Conservation (phyloP, 441 rosid species). For the Bocquillonia castaneifolia region DNA sequence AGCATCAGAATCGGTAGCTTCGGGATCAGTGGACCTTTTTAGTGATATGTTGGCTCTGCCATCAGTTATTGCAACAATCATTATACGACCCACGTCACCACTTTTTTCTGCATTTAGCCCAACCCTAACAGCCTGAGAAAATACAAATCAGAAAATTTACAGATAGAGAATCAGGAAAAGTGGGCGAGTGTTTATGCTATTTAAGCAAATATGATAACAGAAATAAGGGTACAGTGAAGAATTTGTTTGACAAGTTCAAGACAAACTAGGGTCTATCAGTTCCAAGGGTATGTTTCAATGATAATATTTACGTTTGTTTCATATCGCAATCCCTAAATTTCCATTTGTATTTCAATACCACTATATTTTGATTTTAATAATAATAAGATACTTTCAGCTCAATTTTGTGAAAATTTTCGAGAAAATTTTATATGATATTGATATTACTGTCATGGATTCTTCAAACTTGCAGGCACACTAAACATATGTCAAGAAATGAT, state of each 20-base stretch:
- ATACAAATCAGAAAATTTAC: constrained; percentile 11
- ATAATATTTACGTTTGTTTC: too few relatives aligned
- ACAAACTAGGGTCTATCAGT: background rate
- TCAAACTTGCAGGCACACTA: too few relatives aligned
- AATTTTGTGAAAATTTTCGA: too few relatives aligned
- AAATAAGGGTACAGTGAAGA: background rate
- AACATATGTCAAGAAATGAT: too few relatives aligned
- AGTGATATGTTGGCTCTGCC: constrained; percentile 94
- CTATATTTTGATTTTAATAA: too few relatives aligned
- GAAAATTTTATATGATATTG: too few relatives aligned
- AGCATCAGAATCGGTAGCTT: constrained; percentile 57
- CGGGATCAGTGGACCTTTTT: constrained; percentile 94
- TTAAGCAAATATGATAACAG: background rate
- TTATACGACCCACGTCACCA: constrained; percentile 92
- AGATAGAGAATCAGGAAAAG: background rate
- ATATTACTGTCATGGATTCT: too few relatives aligned
- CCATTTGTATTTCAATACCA: too few relatives aligned
- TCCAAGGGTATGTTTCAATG: too few relatives aligned
- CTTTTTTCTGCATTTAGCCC: constrained; percentile 98
- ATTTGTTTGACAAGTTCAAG: background rate
- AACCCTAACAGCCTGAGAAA: constrained; percentile 75
- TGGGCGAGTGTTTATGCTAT: background rate
- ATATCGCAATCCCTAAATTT: too few relatives aligned
- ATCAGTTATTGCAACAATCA: constrained; percentile 93
- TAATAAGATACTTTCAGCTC: too few relatives aligned